Conservation (phyloP, 768 basidiomycete species). For the Boletellus emodensis region DNA sequence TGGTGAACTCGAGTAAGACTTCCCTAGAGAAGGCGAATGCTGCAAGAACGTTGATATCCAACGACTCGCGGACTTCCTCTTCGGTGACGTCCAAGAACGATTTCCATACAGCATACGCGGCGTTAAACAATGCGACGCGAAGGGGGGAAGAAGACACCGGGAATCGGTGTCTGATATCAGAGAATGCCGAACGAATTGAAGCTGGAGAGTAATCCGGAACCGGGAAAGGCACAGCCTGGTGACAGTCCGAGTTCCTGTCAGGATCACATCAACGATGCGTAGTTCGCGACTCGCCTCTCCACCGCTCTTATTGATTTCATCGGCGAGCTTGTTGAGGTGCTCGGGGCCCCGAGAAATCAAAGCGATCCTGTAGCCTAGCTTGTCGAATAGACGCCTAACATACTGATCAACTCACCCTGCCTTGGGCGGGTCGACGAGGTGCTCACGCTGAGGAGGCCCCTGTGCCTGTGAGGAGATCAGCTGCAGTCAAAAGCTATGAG, state of each 20-base stretch:
- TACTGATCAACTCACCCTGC: not conserved
- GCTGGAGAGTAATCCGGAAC: conserved; percentile 46
- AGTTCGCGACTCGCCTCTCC: conserved; percentile 44
- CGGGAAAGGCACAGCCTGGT: conserved; percentile 55
- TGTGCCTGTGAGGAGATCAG: conserved; percentile 38
- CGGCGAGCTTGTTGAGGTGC: conserved; percentile 47
- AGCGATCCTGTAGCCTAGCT: conserved; percentile 63
- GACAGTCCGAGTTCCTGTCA: not conserved
- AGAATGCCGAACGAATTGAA: conserved; percentile 50
- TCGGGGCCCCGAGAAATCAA: conserved; percentile 57
- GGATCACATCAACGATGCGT: not conserved
- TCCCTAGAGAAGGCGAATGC: conserved; percentile 64
- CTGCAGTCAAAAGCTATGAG: not conserved
- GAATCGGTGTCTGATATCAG: conserved; percentile 42
- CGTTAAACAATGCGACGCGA: conserved; percentile 64
- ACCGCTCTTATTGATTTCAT: conserved; percentile 52
- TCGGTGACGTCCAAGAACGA: conserved; percentile 62
- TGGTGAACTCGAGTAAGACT: conserved; percentile 55
- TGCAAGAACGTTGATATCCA: conserved; percentile 52
- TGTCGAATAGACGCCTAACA: conserved; percentile 53
- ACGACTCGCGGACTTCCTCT: conserved; percentile 47
- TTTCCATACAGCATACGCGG: conserved; percentile 55
- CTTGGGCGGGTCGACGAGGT: not conserved
- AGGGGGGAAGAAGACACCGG: conserved; percentile 47
- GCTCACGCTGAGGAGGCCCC: conserved; percentile 58